Percentiles rank a stretch among this genome's conserved stretches.
These are phyloP conservation scores for Yamadazyma akitaensis DNA, from an alignment of 805 yeast species.

Conservation along the genomic window DNA sequence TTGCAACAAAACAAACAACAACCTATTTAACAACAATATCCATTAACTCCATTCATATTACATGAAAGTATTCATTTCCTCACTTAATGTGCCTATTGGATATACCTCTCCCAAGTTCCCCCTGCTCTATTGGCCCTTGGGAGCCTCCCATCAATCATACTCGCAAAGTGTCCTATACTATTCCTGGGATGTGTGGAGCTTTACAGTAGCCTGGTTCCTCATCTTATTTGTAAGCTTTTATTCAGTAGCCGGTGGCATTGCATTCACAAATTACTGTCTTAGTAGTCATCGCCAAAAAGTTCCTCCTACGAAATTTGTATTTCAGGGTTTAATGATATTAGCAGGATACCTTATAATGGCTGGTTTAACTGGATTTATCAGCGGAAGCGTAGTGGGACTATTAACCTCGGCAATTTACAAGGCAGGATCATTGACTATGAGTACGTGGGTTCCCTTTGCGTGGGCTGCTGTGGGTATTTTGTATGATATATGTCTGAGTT, in stretches of 20 bases:
- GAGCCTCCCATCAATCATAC: slow-evolving; percentile 33
- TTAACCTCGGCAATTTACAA: slow-evolving; percentile 70
- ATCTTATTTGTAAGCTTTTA: slow-evolving; percentile 65
- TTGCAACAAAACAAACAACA: background rate
- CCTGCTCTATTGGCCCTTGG: slow-evolving; percentile 70
- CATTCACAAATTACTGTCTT: slow-evolving; percentile 31
- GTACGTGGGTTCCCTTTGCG: slow-evolving; percentile 91
- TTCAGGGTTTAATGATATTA: slow-evolving; percentile 6
- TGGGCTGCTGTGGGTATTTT: slow-evolving; percentile 71
- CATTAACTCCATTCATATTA: background rate
- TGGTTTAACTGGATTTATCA: slow-evolving; percentile 57
- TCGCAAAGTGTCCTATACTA: slow-evolving; percentile 61
- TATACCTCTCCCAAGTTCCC: slow-evolving; percentile 80
- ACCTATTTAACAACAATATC: background rate
- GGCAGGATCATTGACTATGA: slow-evolving; percentile 81
- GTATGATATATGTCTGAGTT: slow-evolving; percentile 64
- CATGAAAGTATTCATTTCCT: slow-evolving; percentile 28
- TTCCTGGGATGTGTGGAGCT: slow-evolving; percentile 72
- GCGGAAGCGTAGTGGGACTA: slow-evolving; percentile 78
- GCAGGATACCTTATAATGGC: slow-evolving; percentile 50
- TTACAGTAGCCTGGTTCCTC: slow-evolving; percentile 79
- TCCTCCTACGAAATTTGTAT: slow-evolving; percentile 3
- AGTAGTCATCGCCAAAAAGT: slow-evolving; percentile 19
- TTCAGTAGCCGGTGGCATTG: slow-evolving; percentile 59
- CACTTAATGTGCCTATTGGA: slow-evolving; percentile 70